A percentile compares a stretch with the other conserved stretches of the same genome.
These are phyloP conservation scores for Monosporascus sp. DNA, from an alignment of 2,329 filamentous ascomycete species.

Conservation along the genomic window DNA sequence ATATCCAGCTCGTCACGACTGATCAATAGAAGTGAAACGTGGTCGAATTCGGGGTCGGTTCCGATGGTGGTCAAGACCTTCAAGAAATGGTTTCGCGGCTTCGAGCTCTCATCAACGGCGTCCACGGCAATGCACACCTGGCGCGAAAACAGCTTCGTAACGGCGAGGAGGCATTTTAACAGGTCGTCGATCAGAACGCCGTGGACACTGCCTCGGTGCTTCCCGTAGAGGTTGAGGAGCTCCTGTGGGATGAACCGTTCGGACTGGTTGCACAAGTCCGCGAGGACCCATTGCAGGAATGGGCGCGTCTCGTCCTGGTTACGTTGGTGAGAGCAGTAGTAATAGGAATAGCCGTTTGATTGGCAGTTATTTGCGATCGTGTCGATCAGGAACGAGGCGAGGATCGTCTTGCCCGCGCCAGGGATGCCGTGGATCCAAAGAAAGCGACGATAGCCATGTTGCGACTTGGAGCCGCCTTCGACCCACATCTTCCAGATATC, in stretches of 20 bases:
- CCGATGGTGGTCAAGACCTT: conserved; percentile 16
- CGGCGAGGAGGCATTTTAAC: conserved; percentile 11
- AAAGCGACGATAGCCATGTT: not conserved
- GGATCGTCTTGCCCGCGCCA: conserved; percentile 23
- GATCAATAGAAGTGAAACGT: conserved; percentile 22
- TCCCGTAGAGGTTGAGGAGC: conserved; percentile 6
- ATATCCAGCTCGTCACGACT: conserved; percentile 26
- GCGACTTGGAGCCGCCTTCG: not conserved
- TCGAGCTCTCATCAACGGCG: conserved; percentile 25
- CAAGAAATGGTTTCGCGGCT: conserved; percentile 13
- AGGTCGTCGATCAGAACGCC: conserved; percentile 11
- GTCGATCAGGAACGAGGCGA: conserved; percentile 23
- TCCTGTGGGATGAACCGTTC: conserved; percentile 9
- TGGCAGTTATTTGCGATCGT: conserved; percentile 8
- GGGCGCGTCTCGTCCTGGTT: conserved; percentile 21
- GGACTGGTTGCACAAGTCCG: conserved; percentile 17
- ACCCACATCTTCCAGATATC: conserved; percentile 3
- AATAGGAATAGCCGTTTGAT: conserved; percentile 18
- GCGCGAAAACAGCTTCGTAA: conserved; percentile 12
- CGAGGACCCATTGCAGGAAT: conserved; percentile 20
- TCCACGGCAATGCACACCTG: conserved; percentile 22
- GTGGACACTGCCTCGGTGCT: not conserved
- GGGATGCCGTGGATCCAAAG: conserved; percentile 16
- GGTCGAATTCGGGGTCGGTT: conserved; percentile 13
- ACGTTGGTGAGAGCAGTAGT: conserved; percentile 25